Percentiles rank a stretch among this genome's conserved stretches.
Conservation (phyloP, 306 rosid genomes). For the Alnus glutinosa region DNA sequence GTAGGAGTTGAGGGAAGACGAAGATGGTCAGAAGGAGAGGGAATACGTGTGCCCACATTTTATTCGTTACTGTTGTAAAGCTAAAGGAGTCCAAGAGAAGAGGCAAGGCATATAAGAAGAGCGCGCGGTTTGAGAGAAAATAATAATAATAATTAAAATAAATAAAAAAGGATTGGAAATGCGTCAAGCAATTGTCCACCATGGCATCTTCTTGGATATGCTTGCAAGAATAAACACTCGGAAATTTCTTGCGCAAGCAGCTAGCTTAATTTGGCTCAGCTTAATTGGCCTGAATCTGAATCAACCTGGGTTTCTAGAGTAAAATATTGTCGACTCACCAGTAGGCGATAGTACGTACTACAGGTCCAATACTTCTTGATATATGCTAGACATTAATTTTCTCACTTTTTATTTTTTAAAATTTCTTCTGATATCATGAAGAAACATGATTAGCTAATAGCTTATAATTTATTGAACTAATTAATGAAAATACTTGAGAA, state of each 20-base stretch:
- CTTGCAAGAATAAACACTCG: neutral
- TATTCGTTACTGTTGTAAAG: neutral
- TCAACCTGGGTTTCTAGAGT: neutral
- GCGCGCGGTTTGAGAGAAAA: neutral
- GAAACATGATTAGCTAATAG: no score
- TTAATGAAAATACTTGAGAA: no score
- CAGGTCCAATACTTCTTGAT: neutral
- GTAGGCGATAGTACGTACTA: neutral
- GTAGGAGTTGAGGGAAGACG: slow-evolving; percentile 6
- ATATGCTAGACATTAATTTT: neutral
- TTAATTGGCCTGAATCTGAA: neutral
- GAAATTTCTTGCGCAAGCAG: neutral
- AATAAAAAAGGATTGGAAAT: slow-evolving; percentile 6
- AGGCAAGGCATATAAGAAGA: neutral
- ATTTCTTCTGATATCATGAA: no score
- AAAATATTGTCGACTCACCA: neutral
- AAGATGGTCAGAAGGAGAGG: slow-evolving; percentile 19
- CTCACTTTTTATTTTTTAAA: neutral
- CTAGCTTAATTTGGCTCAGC: neutral
- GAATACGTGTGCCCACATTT: neutral
- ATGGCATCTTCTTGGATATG: slow-evolving; percentile 16
- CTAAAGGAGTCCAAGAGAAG: neutral
- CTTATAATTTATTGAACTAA: no score
- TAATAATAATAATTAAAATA: no score
- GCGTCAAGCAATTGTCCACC: slow-evolving; percentile 32